Percentiles rank a stretch among this genome's conserved stretches.
phyloP scores from a whole-genome alignment of 306 rosid species.

The Aeschynomene evenia region DNA sequence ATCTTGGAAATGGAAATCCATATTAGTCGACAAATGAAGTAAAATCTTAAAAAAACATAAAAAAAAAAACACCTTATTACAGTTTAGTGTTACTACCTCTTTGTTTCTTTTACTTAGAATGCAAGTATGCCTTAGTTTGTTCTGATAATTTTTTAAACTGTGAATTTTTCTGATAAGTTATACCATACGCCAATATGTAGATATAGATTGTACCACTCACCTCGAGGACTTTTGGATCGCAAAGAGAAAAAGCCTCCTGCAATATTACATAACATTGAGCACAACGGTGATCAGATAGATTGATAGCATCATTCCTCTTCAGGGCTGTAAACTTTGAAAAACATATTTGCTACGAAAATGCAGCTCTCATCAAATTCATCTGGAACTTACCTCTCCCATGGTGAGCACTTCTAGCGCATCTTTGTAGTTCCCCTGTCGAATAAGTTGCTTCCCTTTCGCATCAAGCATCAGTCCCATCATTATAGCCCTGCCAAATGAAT shows the following conservation, averaged over 20 bases:
- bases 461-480: slow-evolving; percentile 99
- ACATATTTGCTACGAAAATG: not conserved
- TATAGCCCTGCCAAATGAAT: slow-evolving; percentile 64
- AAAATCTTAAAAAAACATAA: too few relatives aligned
- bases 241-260: slow-evolving; percentile 71
- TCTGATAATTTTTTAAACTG: not conserved
- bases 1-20: not conserved
- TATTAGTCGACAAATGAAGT: not conserved
- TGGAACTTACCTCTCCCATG: slow-evolving; percentile 81
- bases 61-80: slow-evolving; percentile 4
- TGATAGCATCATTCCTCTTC: not conserved
- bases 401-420: slow-evolving; percentile 86
- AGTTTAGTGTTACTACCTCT: not conserved
- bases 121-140: not conserved
- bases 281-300: not conserved
- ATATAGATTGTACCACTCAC: slow-evolving; percentile 36
- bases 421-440: slow-evolving; percentile 52
- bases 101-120: not conserved
- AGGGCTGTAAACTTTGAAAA: not conserved
- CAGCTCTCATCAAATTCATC: not conserved
- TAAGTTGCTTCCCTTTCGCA: slow-evolving; percentile 69
- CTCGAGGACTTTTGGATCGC: slow-evolving; percentile 64
- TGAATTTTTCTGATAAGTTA: slow-evolving; percentile 1
- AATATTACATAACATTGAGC: slow-evolving; percentile 21
- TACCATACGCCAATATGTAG: not conserved